These are phyloP conservation scores for Marchantia paleacea DNA, from an alignment of 225 moss, liverwort and hornwort species.

Conservation along the genomic window DNA sequence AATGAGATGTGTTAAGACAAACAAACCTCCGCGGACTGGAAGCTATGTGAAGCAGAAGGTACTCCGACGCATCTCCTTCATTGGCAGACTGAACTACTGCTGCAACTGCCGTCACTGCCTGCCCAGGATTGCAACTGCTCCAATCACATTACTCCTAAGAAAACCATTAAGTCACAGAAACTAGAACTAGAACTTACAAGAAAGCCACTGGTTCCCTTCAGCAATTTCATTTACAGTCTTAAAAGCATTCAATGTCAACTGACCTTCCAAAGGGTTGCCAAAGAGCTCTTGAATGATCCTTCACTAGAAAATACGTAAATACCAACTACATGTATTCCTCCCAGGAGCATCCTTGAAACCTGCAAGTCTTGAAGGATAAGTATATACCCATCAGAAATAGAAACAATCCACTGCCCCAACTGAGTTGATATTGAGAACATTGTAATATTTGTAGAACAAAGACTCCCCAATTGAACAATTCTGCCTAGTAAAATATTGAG, in stretches of 20 bases:
- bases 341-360: constrained; percentile 92
- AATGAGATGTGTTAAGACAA: neutral
- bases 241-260: neutral
- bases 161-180: neutral
- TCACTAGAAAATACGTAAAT: constrained; percentile 56
- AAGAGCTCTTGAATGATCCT: constrained; percentile 41
- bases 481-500: too few species aligned
- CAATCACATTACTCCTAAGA: neutral
- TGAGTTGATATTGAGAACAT: neutral
- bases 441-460: neutral
- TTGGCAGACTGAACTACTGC: constrained; percentile 40
- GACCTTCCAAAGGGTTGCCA: constrained; percentile 44
- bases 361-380: constrained; percentile 21
- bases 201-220: neutral
- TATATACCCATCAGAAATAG: neutral
- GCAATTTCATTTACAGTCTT: neutral
- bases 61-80: constrained; percentile 50
- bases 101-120: constrained; percentile 87
- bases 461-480: too few species aligned
- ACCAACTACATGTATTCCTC: constrained; percentile 85
- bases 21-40: constrained; percentile 78
- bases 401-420: neutral
- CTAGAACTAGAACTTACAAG: too few species aligned
- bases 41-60: constrained; percentile 77
- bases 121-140: constrained; percentile 38